These are phyloP conservation scores for Phialophora chinensis DNA, from an alignment of 2,329 filamentous ascomycete genomes.

Conservation along the genomic window DNA sequence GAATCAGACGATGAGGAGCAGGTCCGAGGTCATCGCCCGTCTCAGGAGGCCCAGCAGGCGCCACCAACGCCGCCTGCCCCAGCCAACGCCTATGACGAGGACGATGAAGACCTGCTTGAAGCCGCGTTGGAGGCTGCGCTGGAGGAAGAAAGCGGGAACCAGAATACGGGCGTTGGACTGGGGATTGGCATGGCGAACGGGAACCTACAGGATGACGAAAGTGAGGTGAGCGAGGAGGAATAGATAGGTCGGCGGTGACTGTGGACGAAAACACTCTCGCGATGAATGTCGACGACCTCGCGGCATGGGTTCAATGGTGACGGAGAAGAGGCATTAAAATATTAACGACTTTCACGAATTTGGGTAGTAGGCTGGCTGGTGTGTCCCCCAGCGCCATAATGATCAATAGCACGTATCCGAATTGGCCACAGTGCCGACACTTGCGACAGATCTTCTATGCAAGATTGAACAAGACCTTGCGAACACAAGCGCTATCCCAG, in stretches of 20 bases:
- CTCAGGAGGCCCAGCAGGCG: constrained; percentile 11
- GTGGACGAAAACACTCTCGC: neutral
- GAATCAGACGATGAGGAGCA: constrained; percentile 13
- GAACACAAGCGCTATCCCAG: no score
- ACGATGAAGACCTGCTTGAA: constrained; percentile 57
- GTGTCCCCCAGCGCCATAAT: neutral
- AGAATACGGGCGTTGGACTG: constrained; percentile 65
- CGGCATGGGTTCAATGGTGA: neutral
- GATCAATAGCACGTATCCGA: neutral
- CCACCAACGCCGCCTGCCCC: constrained; percentile 32
- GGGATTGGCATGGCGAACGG: constrained; percentile 65
- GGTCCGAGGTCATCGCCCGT: neutral
- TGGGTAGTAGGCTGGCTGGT: neutral
- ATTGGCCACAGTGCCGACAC: no score
- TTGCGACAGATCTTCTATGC: neutral
- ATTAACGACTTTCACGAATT: neutral
- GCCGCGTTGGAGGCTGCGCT: constrained; percentile 64
- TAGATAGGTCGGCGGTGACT: constrained; percentile 41
- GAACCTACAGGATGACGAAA: constrained; percentile 59
- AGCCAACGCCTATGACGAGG: constrained; percentile 40
- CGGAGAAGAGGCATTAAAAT: neutral
- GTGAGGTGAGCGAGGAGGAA: constrained; percentile 71
- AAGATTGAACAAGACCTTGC: no score
- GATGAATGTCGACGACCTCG: neutral
- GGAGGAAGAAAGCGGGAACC: constrained; percentile 54